Evolutionary conservation across 1,284 basidiomycete genomes (phyloP).

Genomic region (Irpex lacteus): DNA sequence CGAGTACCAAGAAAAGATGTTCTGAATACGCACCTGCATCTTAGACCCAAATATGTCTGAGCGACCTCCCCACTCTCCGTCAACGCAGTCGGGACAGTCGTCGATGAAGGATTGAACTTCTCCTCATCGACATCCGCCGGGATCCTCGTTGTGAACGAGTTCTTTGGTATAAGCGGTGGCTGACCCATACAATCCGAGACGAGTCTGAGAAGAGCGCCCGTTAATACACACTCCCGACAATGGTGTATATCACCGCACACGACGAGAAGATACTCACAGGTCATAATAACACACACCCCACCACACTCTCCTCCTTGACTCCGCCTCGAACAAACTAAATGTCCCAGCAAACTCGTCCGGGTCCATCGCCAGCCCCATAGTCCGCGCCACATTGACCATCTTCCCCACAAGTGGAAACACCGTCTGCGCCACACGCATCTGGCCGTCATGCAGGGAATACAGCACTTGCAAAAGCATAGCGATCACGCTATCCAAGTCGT

Average conservation of each 20-base stretch:
- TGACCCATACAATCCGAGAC: conserved; percentile 64
- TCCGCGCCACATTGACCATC: conserved; percentile 61
- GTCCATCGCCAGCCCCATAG: conserved; percentile 60
- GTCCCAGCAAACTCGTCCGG: conserved; percentile 50
- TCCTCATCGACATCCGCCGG: conserved; percentile 51
- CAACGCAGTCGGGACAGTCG: conserved; percentile 37
- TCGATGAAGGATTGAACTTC: conserved; percentile 44
- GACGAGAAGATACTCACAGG: conserved; percentile 42
- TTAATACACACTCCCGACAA: conserved; percentile 8
- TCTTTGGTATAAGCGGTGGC: conserved; percentile 51
- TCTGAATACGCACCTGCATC: conserved; percentile 38
- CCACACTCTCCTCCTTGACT: conserved; percentile 62
- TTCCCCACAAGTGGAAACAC: conserved; percentile 58
- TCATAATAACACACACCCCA: conserved; percentile 76
- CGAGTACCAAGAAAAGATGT: background rate
- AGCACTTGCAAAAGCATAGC: conserved; percentile 53
- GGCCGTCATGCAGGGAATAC: conserved; percentile 50
- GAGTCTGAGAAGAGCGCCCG: conserved; percentile 41
- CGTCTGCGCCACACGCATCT: conserved; percentile 38
- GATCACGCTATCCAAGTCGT: conserved; percentile 51
- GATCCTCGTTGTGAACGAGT: conserved; percentile 44
- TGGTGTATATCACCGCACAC: background rate
- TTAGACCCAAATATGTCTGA: conserved; percentile 43
- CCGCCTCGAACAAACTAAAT: conserved; percentile 49
- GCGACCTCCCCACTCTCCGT: conserved; percentile 27